Conservation (phyloP, 345 rosid species). For the Toxicodendron radicans region DNA sequence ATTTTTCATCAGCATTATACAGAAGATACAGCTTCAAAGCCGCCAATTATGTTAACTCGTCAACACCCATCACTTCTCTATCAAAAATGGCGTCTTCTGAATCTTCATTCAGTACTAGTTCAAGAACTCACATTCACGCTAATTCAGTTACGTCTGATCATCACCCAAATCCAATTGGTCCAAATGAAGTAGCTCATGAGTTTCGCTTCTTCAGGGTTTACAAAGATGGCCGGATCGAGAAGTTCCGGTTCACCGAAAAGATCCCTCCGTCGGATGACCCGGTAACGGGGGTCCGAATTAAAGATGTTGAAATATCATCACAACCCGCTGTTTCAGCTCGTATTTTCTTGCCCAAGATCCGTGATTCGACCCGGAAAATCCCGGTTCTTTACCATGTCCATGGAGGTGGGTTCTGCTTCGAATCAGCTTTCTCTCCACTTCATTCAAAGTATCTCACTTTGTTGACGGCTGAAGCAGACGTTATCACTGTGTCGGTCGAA, state of each 20-base stretch:
- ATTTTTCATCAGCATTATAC: background rate
- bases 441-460: constrained; percentile 16
- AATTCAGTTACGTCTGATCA: background rate
- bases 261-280: constrained; percentile 25
- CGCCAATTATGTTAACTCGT: background rate
- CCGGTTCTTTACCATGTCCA: constrained; percentile 33
- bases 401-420: constrained; percentile 33
- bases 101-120: background rate
- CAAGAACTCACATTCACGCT: background rate
- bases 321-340: constrained; percentile 32
- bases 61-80: background rate
- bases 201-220: constrained; percentile 20
- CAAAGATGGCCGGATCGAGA: constrained; percentile 19
- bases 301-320: constrained; percentile 29
- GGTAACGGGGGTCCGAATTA: constrained; percentile 23
- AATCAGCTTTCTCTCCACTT: constrained; percentile 27
- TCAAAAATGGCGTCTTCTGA: background rate
- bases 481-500: constrained; percentile 33
- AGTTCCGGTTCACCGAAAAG: constrained; percentile 5
- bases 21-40: background rate
- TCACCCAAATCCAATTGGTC: background rate
- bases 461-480: constrained; percentile 28
- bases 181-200: background rate
- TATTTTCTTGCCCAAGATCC: constrained; percentile 26
- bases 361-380: constrained; percentile 16